These are phyloP conservation scores for Geranomyces variabilis DNA, from an alignment of 192 early-diverging fungal species.

Conservation along the genomic window DNA sequence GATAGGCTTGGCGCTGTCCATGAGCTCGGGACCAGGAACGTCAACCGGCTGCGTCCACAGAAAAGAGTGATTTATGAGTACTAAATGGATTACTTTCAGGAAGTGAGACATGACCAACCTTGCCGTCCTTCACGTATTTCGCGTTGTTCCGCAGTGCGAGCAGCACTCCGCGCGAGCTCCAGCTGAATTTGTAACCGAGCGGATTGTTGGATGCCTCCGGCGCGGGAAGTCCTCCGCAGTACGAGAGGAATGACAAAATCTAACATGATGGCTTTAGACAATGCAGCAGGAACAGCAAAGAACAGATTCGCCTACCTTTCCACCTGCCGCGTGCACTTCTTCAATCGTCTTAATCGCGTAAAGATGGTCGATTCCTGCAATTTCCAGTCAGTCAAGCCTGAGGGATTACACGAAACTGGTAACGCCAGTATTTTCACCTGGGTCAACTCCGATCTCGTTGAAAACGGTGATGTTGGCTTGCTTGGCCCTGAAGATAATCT, in stretches of 20 bases:
- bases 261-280: background rate
- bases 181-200: constrained; percentile 95
- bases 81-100: too few relatives aligned
- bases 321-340: constrained; percentile 75
- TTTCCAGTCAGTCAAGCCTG: constrained; percentile 28
- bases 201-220: constrained; percentile 91
- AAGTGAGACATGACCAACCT: constrained; percentile 45
- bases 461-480: constrained; percentile 84
- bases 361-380: constrained; percentile 84
- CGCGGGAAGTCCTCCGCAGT: constrained; percentile 93
- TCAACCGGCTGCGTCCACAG: constrained; percentile 61
- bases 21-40: constrained; percentile 80
- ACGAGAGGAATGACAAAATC: constrained; percentile 85
- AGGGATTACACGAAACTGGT: background rate
- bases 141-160: constrained; percentile 94
- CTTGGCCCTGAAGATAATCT: constrained; percentile 57
- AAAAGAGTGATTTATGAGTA: background rate
- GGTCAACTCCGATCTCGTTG: constrained; percentile 98
- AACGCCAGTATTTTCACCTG: constrained; percentile 47
- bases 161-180: constrained; percentile 97
- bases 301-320: constrained; percentile 61
- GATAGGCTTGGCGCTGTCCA: constrained; percentile 90
- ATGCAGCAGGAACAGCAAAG: background rate
- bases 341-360: constrained; percentile 96
- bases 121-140: constrained; percentile 86